Evolutionary conservation across 108 stramenopile genomes (phyloP), one percentile per base, ranked within the genome.

Genomic region (Fragilaria crotonensis): DNA sequence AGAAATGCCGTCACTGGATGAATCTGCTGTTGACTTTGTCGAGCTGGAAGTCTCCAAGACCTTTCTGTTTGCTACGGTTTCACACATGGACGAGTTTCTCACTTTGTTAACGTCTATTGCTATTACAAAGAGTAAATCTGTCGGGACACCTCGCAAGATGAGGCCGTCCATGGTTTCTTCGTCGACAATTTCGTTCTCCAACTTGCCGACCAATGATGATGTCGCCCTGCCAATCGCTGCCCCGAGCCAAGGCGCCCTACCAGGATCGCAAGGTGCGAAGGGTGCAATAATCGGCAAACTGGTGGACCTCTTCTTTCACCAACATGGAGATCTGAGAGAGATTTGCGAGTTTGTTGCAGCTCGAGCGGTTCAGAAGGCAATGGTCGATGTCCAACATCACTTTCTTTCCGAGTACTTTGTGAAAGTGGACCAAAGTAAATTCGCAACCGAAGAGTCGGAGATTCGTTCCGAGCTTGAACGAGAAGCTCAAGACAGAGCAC

Each of bases 221-320:
- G n/a, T n/a, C n/a, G n/a, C n/a, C n/a, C n/a, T n/a, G n/a, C n/a
- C n/a, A n/a, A n/a, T n/a, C n/a, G n/a, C n/a, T n/a, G n/a, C n/a
- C n/a, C n/a, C n/a, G n/a, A n/a, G n/a, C n/a, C n/a, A n/a, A n/a
- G n/a, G n/a, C n/a, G n/a, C n/a, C n/a, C n/a, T n/a, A n/a, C n/a
- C n/a, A n/a, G n/a, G n/a, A n/a, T n/a, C n/a, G n/a, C n/a, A n/a
- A n/a, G 36, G n/a, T 45, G 48, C 49, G 30, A 59, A 61, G 32
- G 11, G 11, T 19, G 52, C 36, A 14, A 79, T 82, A 25, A 53
- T 67, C 50, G 72, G 57, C 1, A 87, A 75, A 63, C 68, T 91
- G 27, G 48, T 60, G 23, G 86, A 88, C 45, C 72, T 74, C 23
- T 91, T 91, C 67, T 91, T 91, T 64, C 90, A 91, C 63, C 86